Evolutionary conservation across 2,329 filamentous ascomycete species (phyloP).

Genomic region (Ascochyta lentis): DNA sequence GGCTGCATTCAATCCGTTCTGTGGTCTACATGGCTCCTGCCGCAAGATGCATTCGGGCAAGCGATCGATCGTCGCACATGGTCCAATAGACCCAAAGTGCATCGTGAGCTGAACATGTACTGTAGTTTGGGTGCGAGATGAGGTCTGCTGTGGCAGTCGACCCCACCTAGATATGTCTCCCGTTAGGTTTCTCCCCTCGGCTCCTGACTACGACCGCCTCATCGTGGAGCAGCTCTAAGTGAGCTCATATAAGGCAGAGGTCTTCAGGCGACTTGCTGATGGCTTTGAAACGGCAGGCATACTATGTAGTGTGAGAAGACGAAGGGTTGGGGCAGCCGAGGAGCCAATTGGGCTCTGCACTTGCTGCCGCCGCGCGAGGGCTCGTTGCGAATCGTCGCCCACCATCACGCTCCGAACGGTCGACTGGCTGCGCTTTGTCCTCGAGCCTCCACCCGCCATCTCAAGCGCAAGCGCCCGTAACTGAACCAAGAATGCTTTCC

Average conservation of each 20-base stretch:
- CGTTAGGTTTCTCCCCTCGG: conserved; percentile 35
- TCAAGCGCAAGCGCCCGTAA: conserved; percentile 48
- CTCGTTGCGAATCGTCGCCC: conserved; percentile 45
- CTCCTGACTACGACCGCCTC: conserved; percentile 29
- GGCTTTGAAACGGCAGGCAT: conserved; percentile 33
- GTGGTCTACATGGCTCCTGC: conserved; percentile 24
- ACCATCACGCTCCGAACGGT: conserved; percentile 37
- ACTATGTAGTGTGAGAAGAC: conserved; percentile 28
- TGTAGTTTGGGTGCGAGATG: conserved; percentile 14
- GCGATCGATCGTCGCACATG: conserved; percentile 24
- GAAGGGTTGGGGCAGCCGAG: conserved; percentile 28
- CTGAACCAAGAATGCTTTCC: conserved; percentile 35
- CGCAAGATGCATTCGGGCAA: conserved; percentile 18
- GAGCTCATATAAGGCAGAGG: conserved; percentile 19
- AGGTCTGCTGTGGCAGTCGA: conserved; percentile 16
- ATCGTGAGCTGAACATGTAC: conserved; percentile 26
- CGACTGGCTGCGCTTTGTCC: conserved; percentile 38
- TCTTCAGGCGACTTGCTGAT: conserved; percentile 24
- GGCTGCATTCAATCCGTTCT: conserved; percentile 34
- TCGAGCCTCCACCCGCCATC: conserved; percentile 42
- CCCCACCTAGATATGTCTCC: conserved; percentile 21
- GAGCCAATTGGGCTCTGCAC: conserved; percentile 38
- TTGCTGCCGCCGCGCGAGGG: conserved; percentile 37
- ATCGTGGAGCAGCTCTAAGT: conserved; percentile 22
- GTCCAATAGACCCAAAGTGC: conserved; percentile 19